Conservation (phyloP, 2,329 filamentous ascomycete species). For the Zymoseptoria passerinii region DNA sequence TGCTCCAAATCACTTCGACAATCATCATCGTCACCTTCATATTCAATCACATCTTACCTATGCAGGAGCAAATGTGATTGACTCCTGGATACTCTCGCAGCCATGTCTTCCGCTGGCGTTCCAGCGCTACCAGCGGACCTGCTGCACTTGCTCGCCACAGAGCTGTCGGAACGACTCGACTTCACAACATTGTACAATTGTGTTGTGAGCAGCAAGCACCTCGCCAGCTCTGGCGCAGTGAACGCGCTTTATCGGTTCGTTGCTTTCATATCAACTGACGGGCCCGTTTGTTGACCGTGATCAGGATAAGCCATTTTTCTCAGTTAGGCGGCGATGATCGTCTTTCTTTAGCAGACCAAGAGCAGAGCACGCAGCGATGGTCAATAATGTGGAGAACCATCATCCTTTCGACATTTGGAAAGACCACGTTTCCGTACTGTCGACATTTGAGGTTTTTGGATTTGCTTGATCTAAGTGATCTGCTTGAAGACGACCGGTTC, state of each 20-base stretch:
- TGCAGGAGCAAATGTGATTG: not conserved
- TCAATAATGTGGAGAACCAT: conserved; percentile 61
- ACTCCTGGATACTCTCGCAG: not conserved
- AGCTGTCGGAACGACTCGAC: conserved; percentile 48
- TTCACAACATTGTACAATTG: conserved; percentile 55
- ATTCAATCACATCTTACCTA: not conserved
- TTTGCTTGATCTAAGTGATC: conserved; percentile 51
- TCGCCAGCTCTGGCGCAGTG: conserved; percentile 51
- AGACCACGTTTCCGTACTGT: conserved; percentile 61
- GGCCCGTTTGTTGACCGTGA: not conserved
- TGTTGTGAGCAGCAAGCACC: conserved; percentile 46
- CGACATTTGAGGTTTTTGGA: conserved; percentile 58
- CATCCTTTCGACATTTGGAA: conserved; percentile 54
- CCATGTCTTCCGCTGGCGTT: conserved; percentile 8
- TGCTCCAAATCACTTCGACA: too few relatives aligned
- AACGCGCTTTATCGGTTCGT: conserved; percentile 55
- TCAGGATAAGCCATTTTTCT: conserved; percentile 38
- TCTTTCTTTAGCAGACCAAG: conserved; percentile 35
- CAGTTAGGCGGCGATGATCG: conserved; percentile 39
- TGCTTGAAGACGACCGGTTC: conserved; percentile 55
- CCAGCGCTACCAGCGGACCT: conserved; percentile 48
- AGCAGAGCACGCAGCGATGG: conserved; percentile 48
- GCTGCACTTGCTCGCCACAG: conserved; percentile 52
- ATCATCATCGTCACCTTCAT: too few relatives aligned
- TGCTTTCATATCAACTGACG: not conserved